These are phyloP conservation scores for Diversispora epigaea DNA, from an alignment of 192 early-diverging fungal genomes.

Conservation along the genomic window DNA sequence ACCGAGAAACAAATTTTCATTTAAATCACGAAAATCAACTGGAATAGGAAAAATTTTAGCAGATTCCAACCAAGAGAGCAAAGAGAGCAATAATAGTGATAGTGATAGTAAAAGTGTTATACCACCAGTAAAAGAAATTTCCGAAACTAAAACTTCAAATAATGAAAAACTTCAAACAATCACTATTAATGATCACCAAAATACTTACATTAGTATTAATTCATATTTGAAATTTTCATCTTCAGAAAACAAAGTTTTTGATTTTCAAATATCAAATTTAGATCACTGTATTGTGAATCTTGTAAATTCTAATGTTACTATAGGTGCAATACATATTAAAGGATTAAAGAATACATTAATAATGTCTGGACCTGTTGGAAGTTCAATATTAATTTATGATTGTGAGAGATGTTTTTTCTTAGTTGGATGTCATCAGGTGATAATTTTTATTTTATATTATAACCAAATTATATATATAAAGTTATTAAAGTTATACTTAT, in stretches of 20 bases:
- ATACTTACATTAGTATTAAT: constrained; percentile 40
- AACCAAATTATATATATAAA: constrained; percentile 9
- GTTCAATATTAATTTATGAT: constrained; percentile 71
- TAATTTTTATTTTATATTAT: no score
- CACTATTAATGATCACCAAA: constrained; percentile 39
- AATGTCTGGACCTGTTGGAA: constrained; percentile 63
- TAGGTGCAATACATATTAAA: constrained; percentile 78
- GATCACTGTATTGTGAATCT: constrained; percentile 66
- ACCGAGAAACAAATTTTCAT: constrained; percentile 68
- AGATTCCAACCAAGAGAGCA: not conserved
- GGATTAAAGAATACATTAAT: constrained; percentile 62
- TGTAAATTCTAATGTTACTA: constrained; percentile 40
- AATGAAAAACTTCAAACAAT: constrained; percentile 37
- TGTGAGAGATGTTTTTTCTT: constrained; percentile 62
- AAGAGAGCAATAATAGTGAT: constrained; percentile 1
- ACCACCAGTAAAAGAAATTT: constrained; percentile 1
- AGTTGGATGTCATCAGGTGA: constrained; percentile 78
- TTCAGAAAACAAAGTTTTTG: constrained; percentile 38
- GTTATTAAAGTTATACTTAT: not conserved
- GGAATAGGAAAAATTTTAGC: not conserved
- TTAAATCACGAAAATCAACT: constrained; percentile 53
- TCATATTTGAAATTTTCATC: constrained; percentile 13
- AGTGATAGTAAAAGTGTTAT: not conserved
- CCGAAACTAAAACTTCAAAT: not conserved
- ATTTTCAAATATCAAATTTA: constrained; percentile 62